These are phyloP conservation scores for Picea engelmannii DNA, from an alignment of 83 land plant genomes.

Conservation along the genomic window DNA sequence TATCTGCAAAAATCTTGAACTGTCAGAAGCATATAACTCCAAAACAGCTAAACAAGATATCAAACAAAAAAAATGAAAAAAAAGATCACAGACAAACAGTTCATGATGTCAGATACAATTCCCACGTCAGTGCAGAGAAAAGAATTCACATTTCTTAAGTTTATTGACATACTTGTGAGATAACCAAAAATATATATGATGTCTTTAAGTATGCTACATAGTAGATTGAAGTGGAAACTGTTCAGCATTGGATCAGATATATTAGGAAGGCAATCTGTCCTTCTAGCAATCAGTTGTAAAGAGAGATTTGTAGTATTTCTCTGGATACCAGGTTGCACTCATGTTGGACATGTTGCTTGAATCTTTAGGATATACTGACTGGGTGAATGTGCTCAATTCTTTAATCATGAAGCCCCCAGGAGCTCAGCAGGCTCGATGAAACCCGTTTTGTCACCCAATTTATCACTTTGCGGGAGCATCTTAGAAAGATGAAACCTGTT, in stretches of 20 bases:
- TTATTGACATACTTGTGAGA: not conserved
- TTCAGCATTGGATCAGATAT: not conserved
- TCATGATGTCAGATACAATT: not conserved
- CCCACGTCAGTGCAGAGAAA: not conserved
- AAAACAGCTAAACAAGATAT: slow-evolving; percentile 12
- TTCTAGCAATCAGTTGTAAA: not conserved
- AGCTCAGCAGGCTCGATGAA: not conserved
- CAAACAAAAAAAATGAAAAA: not conserved
- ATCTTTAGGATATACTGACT: not conserved
- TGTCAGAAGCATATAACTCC: not conserved
- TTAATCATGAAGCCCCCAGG: not conserved
- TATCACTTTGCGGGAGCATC: not conserved
- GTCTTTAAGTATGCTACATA: not conserved
- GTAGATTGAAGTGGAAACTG: not conserved
- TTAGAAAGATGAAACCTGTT: not conserved
- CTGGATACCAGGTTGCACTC: not conserved
- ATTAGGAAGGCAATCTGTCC: not conserved
- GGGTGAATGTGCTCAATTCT: not conserved
- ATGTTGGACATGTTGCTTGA: not conserved
- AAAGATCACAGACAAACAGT: not conserved
- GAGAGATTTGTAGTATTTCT: not conserved
- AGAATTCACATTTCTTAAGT: not conserved
- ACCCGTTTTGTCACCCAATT: not conserved
- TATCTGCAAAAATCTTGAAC: slow-evolving; percentile 36
- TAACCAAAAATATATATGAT: not conserved